A percentile compares a stretch with the other conserved stretches of the same genome.
Conservation (phyloP, 2,329 filamentous ascomycete genomes). For the Verticillium albo-atrum region DNA sequence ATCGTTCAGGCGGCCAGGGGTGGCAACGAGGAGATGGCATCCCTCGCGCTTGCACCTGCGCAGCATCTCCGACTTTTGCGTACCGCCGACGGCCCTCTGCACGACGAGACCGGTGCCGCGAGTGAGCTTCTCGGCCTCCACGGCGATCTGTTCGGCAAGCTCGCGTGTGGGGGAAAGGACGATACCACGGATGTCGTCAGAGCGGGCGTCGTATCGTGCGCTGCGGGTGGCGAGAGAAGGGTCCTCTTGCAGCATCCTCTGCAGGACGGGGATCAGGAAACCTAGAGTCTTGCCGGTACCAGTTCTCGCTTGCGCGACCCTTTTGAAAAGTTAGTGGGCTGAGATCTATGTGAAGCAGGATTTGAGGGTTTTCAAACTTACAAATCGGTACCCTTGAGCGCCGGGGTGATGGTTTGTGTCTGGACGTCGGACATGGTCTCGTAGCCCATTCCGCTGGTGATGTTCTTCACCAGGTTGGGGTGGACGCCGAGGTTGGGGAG, state of each 20-base stretch:
- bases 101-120: conserved; percentile 60
- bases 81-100: conserved; percentile 86
- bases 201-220: conserved; percentile 29
- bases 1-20: conserved; percentile 83
- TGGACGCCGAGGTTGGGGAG: conserved; percentile 51
- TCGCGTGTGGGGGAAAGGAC: conserved; percentile 78
- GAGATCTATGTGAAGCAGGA: not conserved
- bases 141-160: conserved; percentile 74
- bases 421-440: conserved; percentile 92
- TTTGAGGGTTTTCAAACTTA: conserved; percentile 38
- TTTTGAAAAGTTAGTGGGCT: conserved; percentile 23
- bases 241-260: conserved; percentile 67
- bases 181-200: conserved; percentile 62
- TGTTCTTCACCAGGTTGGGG: conserved; percentile 58
- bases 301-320: conserved; percentile 90
- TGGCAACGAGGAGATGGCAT: conserved; percentile 86
- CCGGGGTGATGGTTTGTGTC: conserved; percentile 73
- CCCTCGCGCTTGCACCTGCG: conserved; percentile 64
- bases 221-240: conserved; percentile 51
- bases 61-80: conserved; percentile 68
- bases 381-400: conserved; percentile 78
- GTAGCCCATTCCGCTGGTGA: conserved; percentile 71
- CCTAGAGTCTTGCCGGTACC: conserved; percentile 96
- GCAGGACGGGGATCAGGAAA: conserved; percentile 82
- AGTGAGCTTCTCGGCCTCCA: conserved; percentile 69